Evolutionary conservation across 371 early-diverging fungal genomes (phyloP).

Genomic region (Capillidium heterosporum): DNA sequence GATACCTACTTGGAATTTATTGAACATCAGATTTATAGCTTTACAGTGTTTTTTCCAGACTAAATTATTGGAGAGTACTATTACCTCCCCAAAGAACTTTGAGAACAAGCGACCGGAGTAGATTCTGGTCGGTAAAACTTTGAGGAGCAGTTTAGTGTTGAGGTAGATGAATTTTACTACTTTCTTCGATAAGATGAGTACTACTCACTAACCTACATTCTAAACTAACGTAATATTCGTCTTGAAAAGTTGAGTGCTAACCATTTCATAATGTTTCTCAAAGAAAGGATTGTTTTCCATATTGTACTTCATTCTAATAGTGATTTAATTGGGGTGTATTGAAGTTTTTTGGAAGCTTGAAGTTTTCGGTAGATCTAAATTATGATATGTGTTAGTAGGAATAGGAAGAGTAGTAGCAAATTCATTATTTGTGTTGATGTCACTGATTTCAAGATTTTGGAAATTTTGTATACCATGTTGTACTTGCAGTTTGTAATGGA

Average conservation of each 20-base stretch:
- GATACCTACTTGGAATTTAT: not conserved
- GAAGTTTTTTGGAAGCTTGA: not conserved
- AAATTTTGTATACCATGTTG: too few species aligned
- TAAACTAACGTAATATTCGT: not conserved
- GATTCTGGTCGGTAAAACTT: not conserved
- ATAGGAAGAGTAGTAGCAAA: too few species aligned
- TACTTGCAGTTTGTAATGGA: too few species aligned
- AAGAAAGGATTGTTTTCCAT: too few species aligned
- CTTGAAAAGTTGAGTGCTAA: not conserved
- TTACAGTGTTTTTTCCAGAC: constrained; percentile 5
- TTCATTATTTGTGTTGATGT: too few species aligned
- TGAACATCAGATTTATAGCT: not conserved
- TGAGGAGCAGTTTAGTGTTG: not conserved
- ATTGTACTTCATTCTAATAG: not conserved
- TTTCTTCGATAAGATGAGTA: not conserved
- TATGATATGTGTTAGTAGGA: constrained; percentile 16
- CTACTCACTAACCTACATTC: not conserved
- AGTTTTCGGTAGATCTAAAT: constrained; percentile 2
- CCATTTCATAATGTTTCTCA: not conserved
- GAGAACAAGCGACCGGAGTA: not conserved
- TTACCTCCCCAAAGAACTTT: not conserved
- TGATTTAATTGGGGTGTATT: not conserved
- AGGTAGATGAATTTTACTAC: not conserved
- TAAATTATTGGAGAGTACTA: not conserved
- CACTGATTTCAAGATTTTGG: too few species aligned